phyloP scores from a whole-genome alignment of 2,329 filamentous ascomycete genomes.

The Sporothrix euskadiensis region DNA sequence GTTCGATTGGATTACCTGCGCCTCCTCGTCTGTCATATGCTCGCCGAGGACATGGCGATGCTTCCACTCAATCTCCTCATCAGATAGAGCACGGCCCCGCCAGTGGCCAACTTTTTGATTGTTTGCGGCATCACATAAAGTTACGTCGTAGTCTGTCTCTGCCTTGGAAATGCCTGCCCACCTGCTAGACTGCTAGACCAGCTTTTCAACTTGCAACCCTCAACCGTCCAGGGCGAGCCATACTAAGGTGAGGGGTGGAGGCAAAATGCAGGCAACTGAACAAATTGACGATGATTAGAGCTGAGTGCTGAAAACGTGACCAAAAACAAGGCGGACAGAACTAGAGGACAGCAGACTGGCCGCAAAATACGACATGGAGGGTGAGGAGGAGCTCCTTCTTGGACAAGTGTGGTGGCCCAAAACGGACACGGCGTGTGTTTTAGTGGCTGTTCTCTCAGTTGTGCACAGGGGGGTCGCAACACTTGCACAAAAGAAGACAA shows the following conservation, averaged over 20 bases:
- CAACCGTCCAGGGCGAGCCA: too few relatives aligned
- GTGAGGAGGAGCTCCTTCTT: neutral
- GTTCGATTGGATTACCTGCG: neutral
- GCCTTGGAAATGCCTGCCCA: conserved; percentile 8
- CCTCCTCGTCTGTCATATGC: neutral
- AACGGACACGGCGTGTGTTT: neutral
- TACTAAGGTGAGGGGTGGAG: neutral
- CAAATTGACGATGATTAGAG: neutral
- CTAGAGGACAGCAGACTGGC: too few relatives aligned
- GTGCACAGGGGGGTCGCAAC: neutral
- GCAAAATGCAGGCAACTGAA: neutral
- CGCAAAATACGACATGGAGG: neutral
- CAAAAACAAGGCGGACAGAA: neutral
- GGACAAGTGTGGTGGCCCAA: neutral
- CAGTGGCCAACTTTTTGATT: conserved; percentile 15
- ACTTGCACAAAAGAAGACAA: conserved; percentile 7
- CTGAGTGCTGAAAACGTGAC: neutral
- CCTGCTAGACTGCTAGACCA: neutral
- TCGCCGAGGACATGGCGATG: neutral
- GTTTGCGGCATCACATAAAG: neutral
- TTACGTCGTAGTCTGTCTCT: neutral
- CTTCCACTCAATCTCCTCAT: neutral
- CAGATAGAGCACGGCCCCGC: conserved; percentile 10
- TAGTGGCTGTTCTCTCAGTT: neutral
- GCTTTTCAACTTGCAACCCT: neutral